Base-by-base conservation (phyloP, 2,329 filamentous ascomycete species). In the Purpureocillium takamizusanense region DNA sequence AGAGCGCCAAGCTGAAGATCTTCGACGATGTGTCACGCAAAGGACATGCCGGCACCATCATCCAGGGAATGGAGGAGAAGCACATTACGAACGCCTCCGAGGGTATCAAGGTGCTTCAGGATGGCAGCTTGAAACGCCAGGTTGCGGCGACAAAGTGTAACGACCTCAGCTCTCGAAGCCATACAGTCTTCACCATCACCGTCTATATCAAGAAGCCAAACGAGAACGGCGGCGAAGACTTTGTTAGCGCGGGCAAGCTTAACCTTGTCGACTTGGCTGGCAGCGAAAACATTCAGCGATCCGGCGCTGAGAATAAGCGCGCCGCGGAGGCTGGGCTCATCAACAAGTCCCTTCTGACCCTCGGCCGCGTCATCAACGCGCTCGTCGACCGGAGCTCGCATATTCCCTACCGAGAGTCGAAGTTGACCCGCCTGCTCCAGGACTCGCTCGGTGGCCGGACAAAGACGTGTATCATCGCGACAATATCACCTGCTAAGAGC, bases 71-170 rank as follows among this genome's bases (percentile, higher is more conserved):
- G 87, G 94, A 97, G 59, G 92, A 98, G 62, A 83, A 84, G 7
- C 86, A 95, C 57, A 94, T 98, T 52, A 85, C 86, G 55, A 84
- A 71, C 46, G 89, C 92, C 1, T 72, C 76, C 11, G 83, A 88
- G 36, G 92, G 92, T 43, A 89, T 98, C 61, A 84, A 86, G 61
- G 73, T 95, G 45, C 75, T 98, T 33, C 86, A 92, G 51, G 75
- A 83, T 46, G 94, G 92, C 45, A 95, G 88, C 60, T 74, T 92
- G 63, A 94, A 89, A 62, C 83, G 92, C 36, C 92, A 98, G 61
- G 92, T 98, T n/a, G 94, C 92, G 6, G 88, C 94, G 4, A 98
- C 92, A n/a, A 97, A 97, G 62, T 98, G 92, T 74, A 98, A 98
- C 59, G 92, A 98, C 52, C 77, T 97, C 39, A 95, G 89, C 62